Base-by-base conservation (phyloP, 768 basidiomycete genomes). In the Coprinellus aureogranulatus region DNA sequence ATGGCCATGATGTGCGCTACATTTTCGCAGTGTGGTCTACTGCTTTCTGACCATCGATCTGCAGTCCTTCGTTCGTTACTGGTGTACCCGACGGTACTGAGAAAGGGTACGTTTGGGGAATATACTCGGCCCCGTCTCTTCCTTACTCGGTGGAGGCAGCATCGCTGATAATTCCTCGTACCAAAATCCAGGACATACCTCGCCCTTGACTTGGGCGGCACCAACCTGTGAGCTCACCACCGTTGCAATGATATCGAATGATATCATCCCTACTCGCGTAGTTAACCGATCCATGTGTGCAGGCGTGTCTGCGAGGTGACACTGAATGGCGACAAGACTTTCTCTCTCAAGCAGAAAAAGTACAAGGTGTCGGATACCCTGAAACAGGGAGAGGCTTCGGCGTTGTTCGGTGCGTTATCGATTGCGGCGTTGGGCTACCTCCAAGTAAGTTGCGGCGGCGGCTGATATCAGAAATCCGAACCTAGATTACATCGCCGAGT, bases 1-100 rank as follows among this genome's bases (percentile, higher is more conserved):
- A 90, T 96, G 87, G 93, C 94, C 5, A 97, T 98, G 92, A 94
- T 98, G 87, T 90, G 62, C 56, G 84, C n/a, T n/a, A n/a, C n/a
- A n/a, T n/a, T n/a, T n/a, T n/a, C n/a, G n/a, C n/a, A n/a, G n/a
- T n/a, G n/a, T n/a, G n/a, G n/a, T n/a, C n/a, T n/a, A n/a, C n/a
- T n/a, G n/a, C n/a, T n/a, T n/a, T n/a, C n/a, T n/a, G n/a, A n/a
- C n/a, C n/a, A n/a, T n/a, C n/a, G n/a, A n/a, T 1, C 41, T 26
- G 23, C 64, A 94, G 92, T 62, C 97, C 97, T 5, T 90, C 93
- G 10, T 99, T 92, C 73, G 92, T 98, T 42, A 93, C 90, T n/a
- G 88, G 89, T 51, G 92, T 97, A 25, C 97, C 97, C 45, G 82
- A 97, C 71, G 97, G 97, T 46, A 85, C 87, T 50, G 97, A 99